Base-by-base conservation (phyloP, 495 filamentous ascomycete genomes). In the Talaromyces thailandensis region DNA sequence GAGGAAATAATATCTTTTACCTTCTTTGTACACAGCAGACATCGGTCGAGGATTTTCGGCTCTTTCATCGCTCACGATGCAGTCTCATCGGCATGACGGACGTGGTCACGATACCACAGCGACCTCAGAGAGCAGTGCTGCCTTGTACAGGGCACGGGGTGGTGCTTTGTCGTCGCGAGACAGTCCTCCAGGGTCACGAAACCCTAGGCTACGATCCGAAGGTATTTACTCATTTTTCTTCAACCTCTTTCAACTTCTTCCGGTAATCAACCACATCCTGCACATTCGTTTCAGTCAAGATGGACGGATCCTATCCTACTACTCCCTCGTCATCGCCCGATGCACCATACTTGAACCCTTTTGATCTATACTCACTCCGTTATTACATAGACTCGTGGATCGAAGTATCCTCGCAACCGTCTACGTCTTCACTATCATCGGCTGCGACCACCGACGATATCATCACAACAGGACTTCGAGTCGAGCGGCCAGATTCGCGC, bases 321-420 rank as follows among this genome's bases (percentile, higher is more conserved):
- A 50, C 59, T 14, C 59, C 59, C 5, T 52, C 45, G 0, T 25
- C 59, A 23, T 61, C 43, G 21, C 23, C 37, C n/a, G 59, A 51
- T 71, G 64, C 37, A 67, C 60, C 58, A 65, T 66, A 23, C 69
- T 75, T 63, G 66, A 78, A 31, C 16, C 59, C 59, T n/a, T 58
- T 58, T 32, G 55, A 58, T 58, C 79, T 81, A 76, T 82, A 82
- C 78, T 82, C 79, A 83, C 75, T 79, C 40, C 75, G 69, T 31
- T 70, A 81, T 69, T 81, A 78, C 67, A 69, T 83, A 93, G 94
- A 97, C 75, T 97, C 93, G 1, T 98, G 94, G 94, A 86, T 98
- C 70, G 94, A 98, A 72, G 86, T 98, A 61, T 82, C 90, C 52
- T 98, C 94, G 2, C 91, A 95, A 62, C 91, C 93, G 23, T 96